These are phyloP conservation scores for Tetrapisispora pingtungensis DNA, from an alignment of 805 yeast genomes.

Conservation along the genomic window DNA sequence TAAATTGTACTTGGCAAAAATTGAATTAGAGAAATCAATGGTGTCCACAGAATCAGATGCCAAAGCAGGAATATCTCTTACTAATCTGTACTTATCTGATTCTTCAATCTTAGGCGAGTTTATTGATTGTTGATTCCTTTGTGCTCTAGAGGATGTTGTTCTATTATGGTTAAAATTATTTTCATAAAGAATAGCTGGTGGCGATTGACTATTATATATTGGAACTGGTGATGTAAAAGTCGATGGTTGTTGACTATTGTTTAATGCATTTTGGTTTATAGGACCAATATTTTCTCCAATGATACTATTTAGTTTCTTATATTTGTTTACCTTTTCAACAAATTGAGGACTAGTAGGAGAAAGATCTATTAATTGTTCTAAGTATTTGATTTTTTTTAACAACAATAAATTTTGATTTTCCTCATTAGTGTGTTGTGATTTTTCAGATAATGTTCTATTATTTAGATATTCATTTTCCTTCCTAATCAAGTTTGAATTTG, in stretches of 20 bases:
- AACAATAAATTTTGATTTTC: constrained; percentile 43
- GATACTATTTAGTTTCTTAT: constrained; percentile 32
- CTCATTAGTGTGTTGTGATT: neutral
- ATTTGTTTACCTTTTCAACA: constrained; percentile 26
- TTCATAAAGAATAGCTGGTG: neutral
- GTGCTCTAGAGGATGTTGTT: neutral
- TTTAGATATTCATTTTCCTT: too few species aligned
- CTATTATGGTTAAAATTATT: neutral
- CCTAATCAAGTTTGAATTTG: too few species aligned
- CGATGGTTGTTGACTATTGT: neutral
- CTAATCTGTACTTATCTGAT: neutral
- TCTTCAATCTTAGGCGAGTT: constrained; percentile 1
- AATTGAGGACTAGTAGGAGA: constrained; percentile 22
- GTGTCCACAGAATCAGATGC: constrained; percentile 29
- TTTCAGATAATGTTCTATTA: too few species aligned
- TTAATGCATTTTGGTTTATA: neutral
- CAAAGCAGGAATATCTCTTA: constrained; percentile 8
- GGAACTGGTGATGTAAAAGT: neutral
- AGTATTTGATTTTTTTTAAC: constrained; percentile 42
- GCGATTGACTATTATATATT: neutral
- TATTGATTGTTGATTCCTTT: neutral
- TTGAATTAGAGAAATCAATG: constrained; percentile 32
- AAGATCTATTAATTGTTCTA: constrained; percentile 37
- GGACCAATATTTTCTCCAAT: constrained; percentile 15
- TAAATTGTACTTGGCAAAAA: constrained; percentile 38